A percentile compares a stretch with the other conserved stretches of the same genome.
These are phyloP conservation scores for Beauveria australis DNA, from an alignment of 2,329 filamentous ascomycete genomes.

Conservation along the genomic window DNA sequence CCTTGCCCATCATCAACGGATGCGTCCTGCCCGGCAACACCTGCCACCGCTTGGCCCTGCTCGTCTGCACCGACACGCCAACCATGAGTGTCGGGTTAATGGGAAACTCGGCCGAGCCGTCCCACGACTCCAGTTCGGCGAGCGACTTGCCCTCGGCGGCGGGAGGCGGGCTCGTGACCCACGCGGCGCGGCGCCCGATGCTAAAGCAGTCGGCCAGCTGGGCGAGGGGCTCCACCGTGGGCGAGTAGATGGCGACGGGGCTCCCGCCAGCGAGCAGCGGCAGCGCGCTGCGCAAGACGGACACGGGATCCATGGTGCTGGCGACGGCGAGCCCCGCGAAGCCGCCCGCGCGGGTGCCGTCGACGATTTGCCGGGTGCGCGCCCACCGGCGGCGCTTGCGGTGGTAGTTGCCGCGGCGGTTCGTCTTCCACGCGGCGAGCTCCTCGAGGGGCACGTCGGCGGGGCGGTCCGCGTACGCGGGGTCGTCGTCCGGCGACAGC, in stretches of 20 bases:
- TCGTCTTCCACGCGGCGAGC: constrained; percentile 66
- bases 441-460: constrained; percentile 48
- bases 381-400: constrained; percentile 83
- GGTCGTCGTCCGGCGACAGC: constrained; percentile 65
- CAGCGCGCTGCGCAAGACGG: constrained; percentile 65
- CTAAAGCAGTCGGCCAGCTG: constrained; percentile 77
- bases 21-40: constrained; percentile 87
- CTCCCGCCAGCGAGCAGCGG: constrained; percentile 78
- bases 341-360: constrained; percentile 63
- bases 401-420: constrained; percentile 76
- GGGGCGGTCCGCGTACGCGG: constrained; percentile 61
- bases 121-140: constrained; percentile 47
- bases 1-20: constrained; percentile 82
- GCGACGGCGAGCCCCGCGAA: constrained; percentile 82
- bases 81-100: constrained; percentile 80
- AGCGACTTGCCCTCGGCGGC: constrained; percentile 33
- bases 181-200: constrained; percentile 70
- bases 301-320: constrained; percentile 70
- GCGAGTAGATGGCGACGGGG: constrained; percentile 77
- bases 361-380: constrained; percentile 61
- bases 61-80: constrained; percentile 72
- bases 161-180: constrained; percentile 46
- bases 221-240: constrained; percentile 69
- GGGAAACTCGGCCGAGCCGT: constrained; percentile 67
- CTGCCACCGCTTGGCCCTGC: constrained; percentile 74